Percentiles rank a stretch among this genome's conserved stretches.
phyloP scores from a whole-genome alignment of 202 grass and related monocot species.

The Carex sylvatica region DNA sequence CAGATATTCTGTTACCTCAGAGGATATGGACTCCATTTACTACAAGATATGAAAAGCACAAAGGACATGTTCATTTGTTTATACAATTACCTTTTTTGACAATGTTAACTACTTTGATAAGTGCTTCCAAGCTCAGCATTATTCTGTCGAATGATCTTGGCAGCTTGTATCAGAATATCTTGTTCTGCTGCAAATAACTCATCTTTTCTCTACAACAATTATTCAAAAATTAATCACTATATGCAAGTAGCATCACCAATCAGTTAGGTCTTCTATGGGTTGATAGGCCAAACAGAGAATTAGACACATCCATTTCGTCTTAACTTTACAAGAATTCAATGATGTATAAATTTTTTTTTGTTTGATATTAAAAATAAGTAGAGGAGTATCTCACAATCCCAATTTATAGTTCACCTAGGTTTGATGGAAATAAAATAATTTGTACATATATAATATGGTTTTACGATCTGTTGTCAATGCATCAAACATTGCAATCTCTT shows the following conservation, averaged over 20 bases:
- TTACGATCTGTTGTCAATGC: neutral
- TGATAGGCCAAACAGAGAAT: neutral
- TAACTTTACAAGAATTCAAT: neutral
- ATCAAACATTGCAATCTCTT: neutral
- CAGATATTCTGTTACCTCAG: too few species aligned
- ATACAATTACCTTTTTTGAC: constrained; percentile 16
- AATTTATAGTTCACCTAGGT: neutral
- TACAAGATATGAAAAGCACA: neutral
- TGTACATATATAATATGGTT: neutral
- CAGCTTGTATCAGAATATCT: constrained; percentile 81
- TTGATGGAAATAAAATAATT: neutral
- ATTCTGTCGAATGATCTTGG: constrained; percentile 61
- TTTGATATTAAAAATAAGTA: neutral
- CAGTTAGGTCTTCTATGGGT: neutral
- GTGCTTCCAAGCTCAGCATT: constrained; percentile 75
- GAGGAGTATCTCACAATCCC: neutral
- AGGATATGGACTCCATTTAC: neutral
- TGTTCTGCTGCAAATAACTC: constrained; percentile 63
- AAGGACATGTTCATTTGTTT: constrained; percentile 19
- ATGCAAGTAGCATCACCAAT: neutral
- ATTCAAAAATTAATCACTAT: neutral
- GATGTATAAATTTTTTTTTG: neutral
- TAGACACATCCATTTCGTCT: neutral
- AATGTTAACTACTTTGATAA: constrained; percentile 27
- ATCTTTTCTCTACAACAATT: constrained; percentile 58